Conservation (phyloP, 2,329 filamentous ascomycete genomes). For the Penicillium frequentans region DNA sequence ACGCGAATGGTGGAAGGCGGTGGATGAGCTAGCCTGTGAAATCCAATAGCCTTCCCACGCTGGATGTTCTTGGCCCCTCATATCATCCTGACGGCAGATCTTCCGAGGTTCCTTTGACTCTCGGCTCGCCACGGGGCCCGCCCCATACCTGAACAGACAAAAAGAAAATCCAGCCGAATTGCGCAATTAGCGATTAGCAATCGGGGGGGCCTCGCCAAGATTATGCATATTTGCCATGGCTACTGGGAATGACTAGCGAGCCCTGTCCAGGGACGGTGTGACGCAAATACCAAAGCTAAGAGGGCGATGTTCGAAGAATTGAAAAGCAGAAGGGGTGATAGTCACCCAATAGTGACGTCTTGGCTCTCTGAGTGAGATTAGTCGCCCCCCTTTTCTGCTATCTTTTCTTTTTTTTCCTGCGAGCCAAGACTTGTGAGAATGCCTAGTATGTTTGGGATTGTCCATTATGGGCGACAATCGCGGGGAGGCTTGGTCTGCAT, state of each 20-base stretch:
- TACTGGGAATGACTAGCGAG: conserved; percentile 13
- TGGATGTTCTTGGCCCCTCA: conserved; percentile 20
- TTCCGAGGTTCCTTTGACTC: conserved; percentile 29
- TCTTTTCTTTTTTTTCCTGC: conserved; percentile 6
- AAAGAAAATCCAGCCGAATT: conserved; percentile 10
- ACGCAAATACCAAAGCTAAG: conserved; percentile 26
- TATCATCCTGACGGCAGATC: conserved; percentile 32
- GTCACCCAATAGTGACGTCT: conserved; percentile 30
- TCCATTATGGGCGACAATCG: conserved; percentile 21
- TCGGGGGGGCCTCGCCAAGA: conserved; percentile 9
- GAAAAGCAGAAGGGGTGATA: conserved; percentile 15
- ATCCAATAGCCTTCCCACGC: conserved; percentile 13
- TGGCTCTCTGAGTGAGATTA: conserved; percentile 13
- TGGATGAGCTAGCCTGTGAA: conserved; percentile 14
- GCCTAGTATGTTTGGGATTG: conserved; percentile 17
- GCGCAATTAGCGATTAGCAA: conserved; percentile 9
- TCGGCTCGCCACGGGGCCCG: conserved; percentile 26
- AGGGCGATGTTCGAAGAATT: conserved; percentile 25
- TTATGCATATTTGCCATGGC: conserved; percentile 13
- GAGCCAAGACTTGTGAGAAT: conserved; percentile 31
- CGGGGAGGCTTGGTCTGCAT: conserved; percentile 20
- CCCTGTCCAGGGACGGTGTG: conserved; percentile 8
- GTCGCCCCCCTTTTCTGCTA: not conserved
- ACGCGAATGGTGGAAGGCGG: not conserved
- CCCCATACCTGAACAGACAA: conserved; percentile 3